phyloP scores from a whole-genome alignment of 495 filamentous ascomycete genomes.

The Aspergillus ostianus region DNA sequence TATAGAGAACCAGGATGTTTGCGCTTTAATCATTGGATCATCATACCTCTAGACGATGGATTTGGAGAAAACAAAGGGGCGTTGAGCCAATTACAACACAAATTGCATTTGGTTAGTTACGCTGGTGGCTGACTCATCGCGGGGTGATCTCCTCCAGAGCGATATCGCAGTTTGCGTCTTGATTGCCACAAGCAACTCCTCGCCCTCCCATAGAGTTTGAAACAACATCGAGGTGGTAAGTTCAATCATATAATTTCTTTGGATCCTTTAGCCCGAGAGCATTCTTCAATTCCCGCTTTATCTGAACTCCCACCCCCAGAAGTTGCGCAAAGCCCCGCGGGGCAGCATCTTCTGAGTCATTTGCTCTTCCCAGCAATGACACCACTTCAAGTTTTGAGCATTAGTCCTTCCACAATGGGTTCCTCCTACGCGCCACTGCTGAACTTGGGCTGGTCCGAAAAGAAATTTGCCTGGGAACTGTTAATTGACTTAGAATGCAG shows the following conservation, averaged over 20 bases:
- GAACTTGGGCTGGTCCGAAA: not conserved
- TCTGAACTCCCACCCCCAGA: not conserved
- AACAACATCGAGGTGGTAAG: slow-evolving; percentile 26
- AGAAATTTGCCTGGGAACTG: not conserved
- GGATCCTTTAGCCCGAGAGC: not conserved
- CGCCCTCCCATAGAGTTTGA: slow-evolving; percentile 15
- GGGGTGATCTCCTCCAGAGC: slow-evolving; percentile 33
- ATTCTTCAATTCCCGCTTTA: not conserved
- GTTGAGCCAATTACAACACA: slow-evolving; percentile 18
- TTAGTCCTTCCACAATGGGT: not conserved
- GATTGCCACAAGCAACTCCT: slow-evolving; percentile 22
- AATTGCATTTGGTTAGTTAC: slow-evolving; percentile 6
- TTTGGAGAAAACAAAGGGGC: not conserved
- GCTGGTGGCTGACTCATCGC: slow-evolving; percentile 35
- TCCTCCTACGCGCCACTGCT: not conserved
- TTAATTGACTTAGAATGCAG: not conserved
- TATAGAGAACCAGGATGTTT: not conserved
- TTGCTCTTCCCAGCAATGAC: not conserved
- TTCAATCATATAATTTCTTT: not conserved
- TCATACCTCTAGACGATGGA: not conserved
- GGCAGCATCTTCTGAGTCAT: not conserved
- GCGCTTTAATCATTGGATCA: not conserved
- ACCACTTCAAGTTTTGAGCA: not conserved
- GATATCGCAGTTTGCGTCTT: slow-evolving; percentile 34
- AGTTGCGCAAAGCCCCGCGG: not conserved